phyloP scores from a whole-genome alignment of 2,329 filamentous ascomycete genomes.

The Tricladium varicosporioides region DNA sequence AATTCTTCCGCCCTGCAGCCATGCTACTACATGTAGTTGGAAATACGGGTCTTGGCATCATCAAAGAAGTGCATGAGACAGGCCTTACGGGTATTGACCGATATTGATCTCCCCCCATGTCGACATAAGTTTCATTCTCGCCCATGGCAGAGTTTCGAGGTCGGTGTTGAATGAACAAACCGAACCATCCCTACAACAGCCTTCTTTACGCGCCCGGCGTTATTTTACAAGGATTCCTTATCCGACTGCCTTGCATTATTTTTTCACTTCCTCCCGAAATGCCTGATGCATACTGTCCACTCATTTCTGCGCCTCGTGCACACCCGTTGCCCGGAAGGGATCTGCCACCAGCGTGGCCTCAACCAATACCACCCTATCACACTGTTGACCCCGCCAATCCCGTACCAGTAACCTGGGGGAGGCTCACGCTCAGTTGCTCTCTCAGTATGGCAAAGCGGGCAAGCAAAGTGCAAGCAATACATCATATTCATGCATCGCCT shows the following conservation, averaged over 20 bases:
- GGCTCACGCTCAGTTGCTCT: not conserved
- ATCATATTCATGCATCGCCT: not conserved
- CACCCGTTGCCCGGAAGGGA: slow-evolving; percentile 9
- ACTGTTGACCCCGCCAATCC: slow-evolving; percentile 1
- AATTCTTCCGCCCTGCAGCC: not conserved
- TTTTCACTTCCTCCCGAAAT: slow-evolving; percentile 29
- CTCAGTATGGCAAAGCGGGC: no score
- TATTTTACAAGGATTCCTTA: slow-evolving; percentile 25
- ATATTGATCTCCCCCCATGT: slow-evolving; percentile 19
- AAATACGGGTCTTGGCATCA: slow-evolving; percentile 13
- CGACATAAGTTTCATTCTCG: slow-evolving; percentile 24
- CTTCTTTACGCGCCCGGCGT: slow-evolving; percentile 36
- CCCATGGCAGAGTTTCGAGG: slow-evolving; percentile 25
- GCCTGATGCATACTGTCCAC: slow-evolving; percentile 23
- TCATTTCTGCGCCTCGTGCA: slow-evolving; percentile 23
- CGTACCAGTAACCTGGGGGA: not conserved
- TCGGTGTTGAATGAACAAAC: slow-evolving; percentile 18
- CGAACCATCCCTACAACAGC: slow-evolving; percentile 32
- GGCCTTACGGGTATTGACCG: not conserved
- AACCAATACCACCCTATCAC: not conserved
- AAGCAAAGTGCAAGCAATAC: not conserved
- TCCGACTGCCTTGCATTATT: slow-evolving; percentile 30
- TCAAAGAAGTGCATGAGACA: slow-evolving; percentile 17
- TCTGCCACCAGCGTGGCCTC: not conserved
- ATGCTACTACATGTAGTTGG: not conserved